Percentiles rank a stretch among this genome's conserved stretches.
phyloP scores from a whole-genome alignment of 352 stramenopile species.

The Pythium periplocum region DNA sequence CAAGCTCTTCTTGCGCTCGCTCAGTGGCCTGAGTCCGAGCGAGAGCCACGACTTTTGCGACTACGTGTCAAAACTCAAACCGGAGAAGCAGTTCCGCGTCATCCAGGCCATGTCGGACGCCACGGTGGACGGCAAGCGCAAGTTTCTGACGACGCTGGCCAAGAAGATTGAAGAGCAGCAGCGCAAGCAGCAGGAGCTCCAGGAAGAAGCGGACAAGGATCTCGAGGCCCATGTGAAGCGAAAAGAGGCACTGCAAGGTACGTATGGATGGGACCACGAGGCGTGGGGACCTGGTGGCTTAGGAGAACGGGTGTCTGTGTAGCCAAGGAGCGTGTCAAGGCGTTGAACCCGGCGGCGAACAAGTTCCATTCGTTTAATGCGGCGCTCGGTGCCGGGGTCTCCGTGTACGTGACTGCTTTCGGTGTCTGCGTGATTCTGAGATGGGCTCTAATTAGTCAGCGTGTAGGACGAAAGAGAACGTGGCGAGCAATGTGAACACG shows the following conservation, averaged over 20 bases:
- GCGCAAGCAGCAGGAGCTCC: conserved; percentile 41
- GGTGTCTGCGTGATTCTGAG: background rate
- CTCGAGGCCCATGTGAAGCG: conserved; percentile 64
- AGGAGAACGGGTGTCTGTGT: conserved; percentile 2
- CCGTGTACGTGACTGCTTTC: background rate
- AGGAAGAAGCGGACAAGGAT: conserved; percentile 50
- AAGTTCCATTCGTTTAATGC: conserved; percentile 78
- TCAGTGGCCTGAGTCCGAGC: conserved; percentile 61
- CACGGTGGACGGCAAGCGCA: conserved; percentile 73
- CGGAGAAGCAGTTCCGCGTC: conserved; percentile 83
- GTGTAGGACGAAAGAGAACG: conserved; percentile 40
- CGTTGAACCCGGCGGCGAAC: conserved; percentile 50
- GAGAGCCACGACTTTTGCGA: conserved; percentile 74
- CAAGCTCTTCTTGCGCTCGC: conserved; percentile 66
- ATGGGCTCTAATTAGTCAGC: background rate
- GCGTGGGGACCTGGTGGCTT: too few species aligned
- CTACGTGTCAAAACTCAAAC: conserved; percentile 65
- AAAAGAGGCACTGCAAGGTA: conserved; percentile 66
- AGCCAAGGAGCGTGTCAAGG: conserved; percentile 64
- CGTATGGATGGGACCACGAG: conserved; percentile 1
- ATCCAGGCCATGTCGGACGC: conserved; percentile 82
- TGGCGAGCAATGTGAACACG: conserved; percentile 19
- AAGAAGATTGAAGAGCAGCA: conserved; percentile 71
- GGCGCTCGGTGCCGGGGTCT: conserved; percentile 28
- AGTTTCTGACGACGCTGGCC: conserved; percentile 61